These are phyloP conservation scores for Musa balbisiana DNA, from an alignment of 202 grass and related monocot species.

Conservation along the genomic window DNA sequence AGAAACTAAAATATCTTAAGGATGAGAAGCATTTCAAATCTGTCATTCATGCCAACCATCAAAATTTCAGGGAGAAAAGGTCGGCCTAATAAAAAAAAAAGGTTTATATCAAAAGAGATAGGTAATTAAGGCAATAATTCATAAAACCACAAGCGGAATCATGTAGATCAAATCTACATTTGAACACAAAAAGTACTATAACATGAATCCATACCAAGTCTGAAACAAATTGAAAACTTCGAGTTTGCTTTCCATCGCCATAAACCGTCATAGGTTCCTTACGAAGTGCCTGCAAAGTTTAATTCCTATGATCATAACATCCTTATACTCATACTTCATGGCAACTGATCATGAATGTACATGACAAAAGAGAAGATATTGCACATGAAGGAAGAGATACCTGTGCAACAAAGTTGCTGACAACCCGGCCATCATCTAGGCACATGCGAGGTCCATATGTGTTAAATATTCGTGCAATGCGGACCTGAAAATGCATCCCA, in stretches of 20 bases:
- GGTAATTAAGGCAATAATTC: not conserved
- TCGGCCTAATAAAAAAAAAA: no score
- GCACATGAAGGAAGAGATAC: slow-evolving; percentile 29
- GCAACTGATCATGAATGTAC: not conserved
- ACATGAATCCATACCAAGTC: slow-evolving; percentile 59
- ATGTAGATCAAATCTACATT: not conserved
- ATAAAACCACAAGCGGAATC: not conserved
- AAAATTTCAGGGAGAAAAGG: no score
- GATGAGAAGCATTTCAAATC: not conserved
- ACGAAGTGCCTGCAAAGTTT: slow-evolving; percentile 45
- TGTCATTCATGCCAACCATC: not conserved
- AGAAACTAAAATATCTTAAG: not conserved
- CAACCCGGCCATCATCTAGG: slow-evolving; percentile 87
- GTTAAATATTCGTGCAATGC: slow-evolving; percentile 97
- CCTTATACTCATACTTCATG: slow-evolving; percentile 11
- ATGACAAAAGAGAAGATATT: not conserved
- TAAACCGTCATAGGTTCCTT: slow-evolving; percentile 95
- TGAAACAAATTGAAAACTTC: slow-evolving; percentile 95
- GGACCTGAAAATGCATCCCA: slow-evolving; percentile 41
- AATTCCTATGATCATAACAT: not conserved
- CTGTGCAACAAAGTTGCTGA: slow-evolving; percentile 97
- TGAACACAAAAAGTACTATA: not conserved
- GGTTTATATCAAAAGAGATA: not conserved
- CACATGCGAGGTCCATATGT: slow-evolving; percentile 98
- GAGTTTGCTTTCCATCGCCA: slow-evolving; percentile 93